Evolutionary conservation across 208 protist species (phyloP).

Genomic region (Acanthamoeba castellanii): DNA sequence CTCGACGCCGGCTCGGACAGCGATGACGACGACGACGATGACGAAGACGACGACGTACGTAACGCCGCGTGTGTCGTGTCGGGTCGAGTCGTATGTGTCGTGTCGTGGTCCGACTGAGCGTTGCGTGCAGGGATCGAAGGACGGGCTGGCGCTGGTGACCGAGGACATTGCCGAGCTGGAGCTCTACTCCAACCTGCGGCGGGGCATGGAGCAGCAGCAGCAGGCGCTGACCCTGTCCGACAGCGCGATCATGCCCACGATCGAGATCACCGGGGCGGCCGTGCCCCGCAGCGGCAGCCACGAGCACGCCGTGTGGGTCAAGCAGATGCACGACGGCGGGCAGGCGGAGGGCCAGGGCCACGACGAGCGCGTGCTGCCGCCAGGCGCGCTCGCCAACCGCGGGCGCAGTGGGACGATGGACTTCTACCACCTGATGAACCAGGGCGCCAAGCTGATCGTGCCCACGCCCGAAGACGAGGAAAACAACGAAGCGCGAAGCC

Average conservation of each 20-base stretch:
- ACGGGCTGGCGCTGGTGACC: neutral
- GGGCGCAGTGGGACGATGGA: neutral
- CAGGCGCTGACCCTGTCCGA: neutral
- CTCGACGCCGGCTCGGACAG: neutral
- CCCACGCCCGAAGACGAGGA: neutral
- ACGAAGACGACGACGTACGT: constrained; percentile 4
- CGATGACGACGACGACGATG: neutral
- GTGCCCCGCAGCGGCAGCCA: neutral
- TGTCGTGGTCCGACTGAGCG: neutral
- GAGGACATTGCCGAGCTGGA: neutral
- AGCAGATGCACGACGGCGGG: neutral
- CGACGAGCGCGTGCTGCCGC: neutral
- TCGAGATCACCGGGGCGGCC: neutral
- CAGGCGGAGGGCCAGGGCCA: neutral
- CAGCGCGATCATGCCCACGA: neutral
- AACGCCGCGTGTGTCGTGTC: neutral
- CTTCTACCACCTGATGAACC: constrained; percentile 10
- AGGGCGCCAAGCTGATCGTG: neutral
- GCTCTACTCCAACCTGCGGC: neutral
- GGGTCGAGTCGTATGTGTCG: neutral
- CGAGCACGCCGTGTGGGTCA: neutral
- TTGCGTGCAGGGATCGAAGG: neutral
- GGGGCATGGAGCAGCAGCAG: neutral
- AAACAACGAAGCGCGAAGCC: neutral
- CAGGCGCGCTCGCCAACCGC: neutral